Evolutionary conservation across 371 early-diverging fungal species (phyloP).

Genomic region (Apophysomyces sp.): DNA sequence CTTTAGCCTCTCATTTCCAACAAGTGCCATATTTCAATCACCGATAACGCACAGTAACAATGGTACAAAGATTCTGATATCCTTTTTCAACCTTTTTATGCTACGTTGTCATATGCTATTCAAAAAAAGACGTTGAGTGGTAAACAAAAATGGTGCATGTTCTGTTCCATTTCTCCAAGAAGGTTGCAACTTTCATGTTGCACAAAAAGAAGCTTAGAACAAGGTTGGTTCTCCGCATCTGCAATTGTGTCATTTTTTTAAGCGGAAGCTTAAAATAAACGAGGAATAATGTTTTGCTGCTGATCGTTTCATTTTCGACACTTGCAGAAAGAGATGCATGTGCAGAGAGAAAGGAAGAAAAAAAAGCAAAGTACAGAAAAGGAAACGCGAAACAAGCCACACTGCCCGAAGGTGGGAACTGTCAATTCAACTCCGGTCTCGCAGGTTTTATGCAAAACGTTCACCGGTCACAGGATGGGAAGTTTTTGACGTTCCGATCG

Average conservation of each 20-base stretch:
- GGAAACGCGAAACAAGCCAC: background rate
- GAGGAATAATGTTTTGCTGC: background rate
- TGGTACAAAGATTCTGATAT: background rate
- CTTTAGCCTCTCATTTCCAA: background rate
- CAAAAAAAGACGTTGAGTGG: too few relatives aligned
- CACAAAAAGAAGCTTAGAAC: background rate
- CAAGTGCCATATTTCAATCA: background rate
- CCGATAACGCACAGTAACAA: background rate
- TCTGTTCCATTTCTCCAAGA: background rate
- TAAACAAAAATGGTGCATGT: too few relatives aligned
- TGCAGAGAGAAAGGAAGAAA: background rate
- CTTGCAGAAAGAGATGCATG: background rate
- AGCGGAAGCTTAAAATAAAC: background rate
- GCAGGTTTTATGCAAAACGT: background rate
- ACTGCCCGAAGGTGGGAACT: background rate
- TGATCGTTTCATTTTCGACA: background rate
- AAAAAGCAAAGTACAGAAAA: background rate
- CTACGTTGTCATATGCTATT: too few relatives aligned
- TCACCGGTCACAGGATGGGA: background rate
- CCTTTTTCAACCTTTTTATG: background rate
- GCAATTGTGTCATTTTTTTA: background rate
- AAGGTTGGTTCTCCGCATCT: background rate
- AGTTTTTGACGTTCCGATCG: slow-evolving; percentile 1
- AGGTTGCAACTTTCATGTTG: background rate
- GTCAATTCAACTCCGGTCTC: background rate